Evolutionary conservation across 1,284 basidiomycete genomes (phyloP), one percentile per base, ranked within the genome.

Genomic region (Microbotryum silenes-acaulis): DNA sequence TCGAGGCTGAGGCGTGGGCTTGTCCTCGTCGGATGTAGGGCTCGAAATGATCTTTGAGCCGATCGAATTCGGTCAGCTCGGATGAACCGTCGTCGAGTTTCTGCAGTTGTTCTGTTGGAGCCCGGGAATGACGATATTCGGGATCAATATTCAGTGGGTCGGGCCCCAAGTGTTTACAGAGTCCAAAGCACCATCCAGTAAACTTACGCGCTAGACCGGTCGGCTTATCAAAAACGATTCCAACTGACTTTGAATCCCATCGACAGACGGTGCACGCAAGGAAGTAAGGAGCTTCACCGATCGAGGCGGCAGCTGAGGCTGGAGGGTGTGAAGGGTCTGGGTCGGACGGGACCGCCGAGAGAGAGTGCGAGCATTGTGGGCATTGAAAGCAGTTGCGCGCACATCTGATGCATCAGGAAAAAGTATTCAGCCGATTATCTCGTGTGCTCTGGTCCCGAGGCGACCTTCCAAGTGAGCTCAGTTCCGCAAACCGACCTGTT

Each of bases 341-440:
- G 74, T 94, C 91, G 5, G 89, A 87, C 16, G 90, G 85, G 20
- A 94, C 88, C 12, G 92, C 85, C 18, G 88, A 85, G 6, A 97
- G 81, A 0, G 89, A 89, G 70, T 93, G 89, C 42, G 84, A 81
- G 76, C 94, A 98, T 71, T 84, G 85, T 3, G 96, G 96, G 73
- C 96, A 99, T 73, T 87, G 82, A 76, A 97, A 98, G 79, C 96
- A 99, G 73, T 96, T 97, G 56, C 96, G 83, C 14, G 93, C 91
- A 75, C 96, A 98, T 81, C 92, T 94, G 74, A 56, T 2, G 12
- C 0, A 25, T 3, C 6, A 50, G 6, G 14, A 10, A 16, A 2
- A 4, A 5, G 3, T 3, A 16, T 12, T 31, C 31, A 49, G 25
- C 5, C 12, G 6, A 6, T 50, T 50, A n/a, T 10, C 4, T 29